These are phyloP conservation scores for Taiozyma sp. DNA, from an alignment of 1,139 yeast species.

Conservation along the genomic window DNA sequence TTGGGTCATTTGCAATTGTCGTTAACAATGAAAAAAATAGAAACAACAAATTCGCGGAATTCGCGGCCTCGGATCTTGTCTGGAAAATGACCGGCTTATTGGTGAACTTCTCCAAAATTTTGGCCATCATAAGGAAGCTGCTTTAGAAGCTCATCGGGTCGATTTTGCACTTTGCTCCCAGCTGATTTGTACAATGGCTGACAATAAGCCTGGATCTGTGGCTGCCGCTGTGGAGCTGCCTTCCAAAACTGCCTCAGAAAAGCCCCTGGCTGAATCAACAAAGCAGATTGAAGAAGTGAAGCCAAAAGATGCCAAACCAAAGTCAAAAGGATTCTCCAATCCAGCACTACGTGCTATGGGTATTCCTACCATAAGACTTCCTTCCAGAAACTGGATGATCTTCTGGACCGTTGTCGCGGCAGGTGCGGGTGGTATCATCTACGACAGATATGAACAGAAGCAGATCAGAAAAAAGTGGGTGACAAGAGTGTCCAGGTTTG, in stretches of 20 bases:
- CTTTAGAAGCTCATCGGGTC: not conserved
- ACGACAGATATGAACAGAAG: conserved; percentile 74
- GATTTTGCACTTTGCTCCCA: not conserved
- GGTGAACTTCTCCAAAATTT: not conserved
- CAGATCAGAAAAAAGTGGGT: conserved; percentile 65
- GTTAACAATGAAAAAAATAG: not conserved
- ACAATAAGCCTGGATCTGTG: not conserved
- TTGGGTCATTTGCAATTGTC: not conserved
- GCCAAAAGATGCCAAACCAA: conserved; percentile 2
- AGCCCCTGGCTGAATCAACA: not conserved
- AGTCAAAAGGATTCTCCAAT: conserved; percentile 52
- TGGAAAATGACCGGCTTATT: not conserved
- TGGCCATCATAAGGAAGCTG: not conserved
- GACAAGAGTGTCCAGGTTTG: conserved; percentile 48
- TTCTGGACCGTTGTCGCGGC: conserved; percentile 73
- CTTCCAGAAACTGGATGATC: conserved; percentile 90
- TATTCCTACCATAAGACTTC: conserved; percentile 67
- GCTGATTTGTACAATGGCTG: not conserved
- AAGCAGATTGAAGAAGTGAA: not conserved
- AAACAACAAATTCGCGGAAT: not conserved
- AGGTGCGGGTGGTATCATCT: conserved; percentile 67
- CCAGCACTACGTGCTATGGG: conserved; percentile 93
- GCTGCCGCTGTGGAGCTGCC: not conserved
- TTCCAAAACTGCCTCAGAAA: not conserved
- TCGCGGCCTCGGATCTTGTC: too few relatives aligned